Base-by-base conservation (phyloP, 1,139 yeast genomes). In the Lodderomyces parapsilosis region DNA sequence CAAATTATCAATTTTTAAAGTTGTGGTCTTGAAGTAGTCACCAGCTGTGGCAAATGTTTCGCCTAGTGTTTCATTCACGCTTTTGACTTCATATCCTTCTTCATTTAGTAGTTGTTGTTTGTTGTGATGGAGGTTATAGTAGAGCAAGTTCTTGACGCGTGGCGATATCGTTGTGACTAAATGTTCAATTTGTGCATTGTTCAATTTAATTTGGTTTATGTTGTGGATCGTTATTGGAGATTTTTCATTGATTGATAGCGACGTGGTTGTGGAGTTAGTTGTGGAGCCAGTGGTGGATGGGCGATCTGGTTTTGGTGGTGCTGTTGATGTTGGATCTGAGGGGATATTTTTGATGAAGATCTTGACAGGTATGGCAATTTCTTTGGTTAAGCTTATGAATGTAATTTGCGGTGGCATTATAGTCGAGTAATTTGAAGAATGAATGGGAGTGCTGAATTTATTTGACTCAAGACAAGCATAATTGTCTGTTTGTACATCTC, bases 401-500 rank as follows among this genome's bases (percentile, higher is more conserved):
- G 50, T 45, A n/a, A 50, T 40, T 28, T 50, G 53, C n/a, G 52
- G 51, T 25, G 53, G 50, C 53, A 50, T 49, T 22, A 2, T 11
- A n/a, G n/a, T n/a, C n/a, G n/a, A n/a, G n/a, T n/a, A n/a, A n/a
- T n/a, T n/a, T n/a, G n/a, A n/a, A n/a, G n/a, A n/a, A n/a, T n/a
- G n/a, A n/a, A n/a, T n/a, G n/a, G n/a, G n/a, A n/a, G n/a, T n/a
- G n/a, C n/a, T n/a, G n/a, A n/a, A n/a, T n/a, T n/a, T n/a, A n/a
- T n/a, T n/a, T n/a, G n/a, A n/a, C n/a, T n/a, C n/a, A n/a, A n/a
- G n/a, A n/a, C n/a, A n/a, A n/a, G n/a, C n/a, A n/a, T n/a, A n/a
- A n/a, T n/a, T n/a, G n/a, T n/a, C n/a, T n/a, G n/a, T n/a, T n/a
- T n/a, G n/a, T n/a, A n/a, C n/a, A n/a, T n/a, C n/a, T n/a, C n/a